A percentile compares a stretch with the other conserved stretches of the same genome.
Evolutionary conservation across 1,284 basidiomycete species (phyloP).

Genomic region (Fomitopsis schrenkii): DNA sequence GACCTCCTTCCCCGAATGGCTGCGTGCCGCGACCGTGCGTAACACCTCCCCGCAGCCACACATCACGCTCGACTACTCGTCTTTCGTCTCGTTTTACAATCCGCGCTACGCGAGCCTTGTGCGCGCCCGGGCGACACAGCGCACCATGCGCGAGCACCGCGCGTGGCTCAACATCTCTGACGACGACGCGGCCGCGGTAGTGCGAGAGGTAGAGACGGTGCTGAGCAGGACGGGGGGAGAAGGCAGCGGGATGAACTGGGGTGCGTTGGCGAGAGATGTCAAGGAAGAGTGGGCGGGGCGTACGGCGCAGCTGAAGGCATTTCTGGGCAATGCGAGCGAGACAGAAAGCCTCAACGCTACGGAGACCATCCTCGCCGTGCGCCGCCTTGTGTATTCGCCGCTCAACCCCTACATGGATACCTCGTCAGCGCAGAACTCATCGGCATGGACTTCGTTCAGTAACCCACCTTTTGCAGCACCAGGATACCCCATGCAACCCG

Average conservation of each 20-base stretch:
- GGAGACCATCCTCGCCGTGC: slow-evolving; percentile 1
- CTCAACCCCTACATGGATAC: slow-evolving; percentile 9
- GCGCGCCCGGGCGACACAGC: neutral
- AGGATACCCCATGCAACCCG: neutral
- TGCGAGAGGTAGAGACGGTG: slow-evolving; percentile 3
- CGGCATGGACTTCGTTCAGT: neutral
- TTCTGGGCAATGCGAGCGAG: slow-evolving; percentile 1
- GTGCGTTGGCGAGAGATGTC: neutral
- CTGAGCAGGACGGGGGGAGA: neutral
- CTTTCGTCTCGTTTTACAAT: slow-evolving; percentile 8
- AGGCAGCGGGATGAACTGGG: slow-evolving; percentile 8
- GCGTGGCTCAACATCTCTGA: slow-evolving; percentile 8
- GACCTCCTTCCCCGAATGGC: slow-evolving; percentile 5
- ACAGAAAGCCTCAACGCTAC: neutral
- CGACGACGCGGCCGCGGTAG: slow-evolving; percentile 3
- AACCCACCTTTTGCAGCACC: no score
- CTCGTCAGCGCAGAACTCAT: neutral
- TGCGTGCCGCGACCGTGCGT: slow-evolving; percentile 5
- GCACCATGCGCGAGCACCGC: slow-evolving; percentile 6
- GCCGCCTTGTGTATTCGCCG: slow-evolving; percentile 7
- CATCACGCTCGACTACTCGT: slow-evolving; percentile 4
- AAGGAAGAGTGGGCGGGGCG: slow-evolving; percentile 6
- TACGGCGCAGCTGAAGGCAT: slow-evolving; percentile 4
- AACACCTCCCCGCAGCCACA: slow-evolving; percentile 6
- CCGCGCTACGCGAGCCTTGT: slow-evolving; percentile 7